Percentiles rank a stretch among this genome's conserved stretches.
Evolutionary conservation across 352 stramenopile genomes (phyloP).

Genomic region (Phytophthora capsici): DNA sequence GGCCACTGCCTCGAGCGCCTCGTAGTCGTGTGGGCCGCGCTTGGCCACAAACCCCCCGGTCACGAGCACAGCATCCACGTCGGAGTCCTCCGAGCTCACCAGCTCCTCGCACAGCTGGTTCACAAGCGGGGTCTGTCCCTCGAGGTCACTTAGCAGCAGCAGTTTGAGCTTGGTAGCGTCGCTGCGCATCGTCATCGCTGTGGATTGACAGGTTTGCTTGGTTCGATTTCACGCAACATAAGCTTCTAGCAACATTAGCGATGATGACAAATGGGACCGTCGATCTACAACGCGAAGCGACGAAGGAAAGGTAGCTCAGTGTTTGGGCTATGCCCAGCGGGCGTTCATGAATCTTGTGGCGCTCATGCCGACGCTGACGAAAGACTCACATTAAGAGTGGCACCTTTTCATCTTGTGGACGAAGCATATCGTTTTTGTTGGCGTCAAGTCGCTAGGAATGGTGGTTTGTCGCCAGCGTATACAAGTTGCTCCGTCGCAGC

Average conservation of each 20-base stretch:
- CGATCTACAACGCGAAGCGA: constrained; percentile 3
- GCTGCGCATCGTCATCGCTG: constrained; percentile 14
- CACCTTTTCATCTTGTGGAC: constrained; percentile 22
- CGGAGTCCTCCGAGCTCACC: constrained; percentile 66
- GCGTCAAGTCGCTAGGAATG: constrained; percentile 13
- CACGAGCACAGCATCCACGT: constrained; percentile 82
- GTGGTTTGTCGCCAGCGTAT: constrained; percentile 2
- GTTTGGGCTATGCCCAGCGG: constrained; percentile 16
- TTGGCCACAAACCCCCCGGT: constrained; percentile 66
- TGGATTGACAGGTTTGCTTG: background rate
- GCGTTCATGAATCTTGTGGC: constrained; percentile 1
- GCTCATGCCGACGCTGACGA: background rate
- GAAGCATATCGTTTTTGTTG: constrained; percentile 1
- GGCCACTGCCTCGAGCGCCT: constrained; percentile 61
- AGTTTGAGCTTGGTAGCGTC: constrained; percentile 63
- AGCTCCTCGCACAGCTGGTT: constrained; percentile 81
- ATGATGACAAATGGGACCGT: background rate
- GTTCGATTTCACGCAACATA: constrained; percentile 1
- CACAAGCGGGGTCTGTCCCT: constrained; percentile 67
- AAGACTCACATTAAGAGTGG: constrained; percentile 4
- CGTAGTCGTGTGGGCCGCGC: constrained; percentile 55
- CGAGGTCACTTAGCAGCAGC: constrained; percentile 76
- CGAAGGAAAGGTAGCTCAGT: background rate
- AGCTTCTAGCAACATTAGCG: constrained; percentile 18
- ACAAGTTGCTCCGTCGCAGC: constrained; percentile 7